Evolutionary conservation across 306 rosid species (phyloP).

Genomic region (Inga oerstediana): DNA sequence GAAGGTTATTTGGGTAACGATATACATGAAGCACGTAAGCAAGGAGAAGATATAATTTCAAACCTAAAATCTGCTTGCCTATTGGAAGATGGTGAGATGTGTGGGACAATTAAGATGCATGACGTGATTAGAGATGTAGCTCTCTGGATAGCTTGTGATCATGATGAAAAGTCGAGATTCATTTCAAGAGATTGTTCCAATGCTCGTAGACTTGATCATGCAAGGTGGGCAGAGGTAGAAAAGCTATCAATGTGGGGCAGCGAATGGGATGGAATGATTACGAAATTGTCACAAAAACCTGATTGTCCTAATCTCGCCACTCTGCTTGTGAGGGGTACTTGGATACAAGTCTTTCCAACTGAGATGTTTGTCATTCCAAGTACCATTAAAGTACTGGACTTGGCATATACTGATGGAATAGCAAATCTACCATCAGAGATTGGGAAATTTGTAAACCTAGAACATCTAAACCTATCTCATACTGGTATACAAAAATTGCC

Average conservation of each 20-base stretch:
- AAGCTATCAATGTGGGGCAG: not conserved
- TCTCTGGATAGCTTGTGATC: not conserved
- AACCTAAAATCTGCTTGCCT: not conserved
- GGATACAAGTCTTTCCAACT: not conserved
- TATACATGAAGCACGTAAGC: not conserved
- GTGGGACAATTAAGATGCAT: not conserved
- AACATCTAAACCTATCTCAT: not conserved
- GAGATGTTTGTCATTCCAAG: not conserved
- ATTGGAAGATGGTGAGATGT: not conserved
- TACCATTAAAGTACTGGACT: not conserved
- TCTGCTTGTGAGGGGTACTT: not conserved
- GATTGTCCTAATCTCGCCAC: not conserved
- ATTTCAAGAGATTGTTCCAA: not conserved
- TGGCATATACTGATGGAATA: not conserved
- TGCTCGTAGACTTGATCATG: not conserved
- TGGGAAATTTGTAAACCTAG: not conserved
- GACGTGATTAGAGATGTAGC: not conserved
- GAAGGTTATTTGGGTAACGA: not conserved
- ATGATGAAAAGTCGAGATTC: not conserved
- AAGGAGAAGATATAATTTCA: not conserved
- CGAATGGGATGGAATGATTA: too few species aligned
- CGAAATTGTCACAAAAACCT: not conserved
- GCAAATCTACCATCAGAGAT: not conserved
- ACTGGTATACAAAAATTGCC: not conserved
- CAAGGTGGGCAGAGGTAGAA: not conserved